Conservation (phyloP, 2,329 filamentous ascomycete genomes). For the Teratosphaeria nubilosa region DNA sequence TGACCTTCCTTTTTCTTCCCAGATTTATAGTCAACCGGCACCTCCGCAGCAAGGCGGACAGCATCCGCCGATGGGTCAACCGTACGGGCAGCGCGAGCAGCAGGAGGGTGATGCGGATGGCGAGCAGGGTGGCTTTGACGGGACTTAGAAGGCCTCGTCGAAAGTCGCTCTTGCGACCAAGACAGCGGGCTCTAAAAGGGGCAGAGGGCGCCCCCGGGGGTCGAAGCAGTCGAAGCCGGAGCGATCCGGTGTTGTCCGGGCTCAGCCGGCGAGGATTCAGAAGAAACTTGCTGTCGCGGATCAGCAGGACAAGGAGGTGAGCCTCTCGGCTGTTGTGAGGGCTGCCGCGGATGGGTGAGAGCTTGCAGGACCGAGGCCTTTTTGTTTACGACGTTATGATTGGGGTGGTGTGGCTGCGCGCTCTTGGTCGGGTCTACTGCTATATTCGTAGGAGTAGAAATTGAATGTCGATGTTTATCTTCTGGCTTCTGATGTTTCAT, state of each 20-base stretch:
- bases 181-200: not conserved
- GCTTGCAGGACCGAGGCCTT: no score
- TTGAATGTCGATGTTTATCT: no score
- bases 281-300: no score
- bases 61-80: conserved; percentile 1
- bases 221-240: not conserved
- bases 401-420: not conserved
- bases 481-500: no score
- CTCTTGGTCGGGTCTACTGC: not conserved
- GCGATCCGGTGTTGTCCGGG: no score
- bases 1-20: not conserved
- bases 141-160: not conserved
- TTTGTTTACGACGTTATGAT: not conserved
- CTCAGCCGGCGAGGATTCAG: no score
- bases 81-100: conserved; percentile 1
- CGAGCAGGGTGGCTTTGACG: conserved; percentile 1
- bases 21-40: conserved; percentile 1
- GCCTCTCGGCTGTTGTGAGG: no score
- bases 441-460: no score
- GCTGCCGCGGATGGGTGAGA: not conserved
- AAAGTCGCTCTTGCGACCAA: not conserved
- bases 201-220: not conserved
- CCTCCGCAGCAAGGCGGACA: conserved; percentile 1
- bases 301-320: not conserved
- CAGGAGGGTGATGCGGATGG: conserved; percentile 1